Conservation (phyloP, 805 yeast genomes). For the Metschnikowia similis region DNA sequence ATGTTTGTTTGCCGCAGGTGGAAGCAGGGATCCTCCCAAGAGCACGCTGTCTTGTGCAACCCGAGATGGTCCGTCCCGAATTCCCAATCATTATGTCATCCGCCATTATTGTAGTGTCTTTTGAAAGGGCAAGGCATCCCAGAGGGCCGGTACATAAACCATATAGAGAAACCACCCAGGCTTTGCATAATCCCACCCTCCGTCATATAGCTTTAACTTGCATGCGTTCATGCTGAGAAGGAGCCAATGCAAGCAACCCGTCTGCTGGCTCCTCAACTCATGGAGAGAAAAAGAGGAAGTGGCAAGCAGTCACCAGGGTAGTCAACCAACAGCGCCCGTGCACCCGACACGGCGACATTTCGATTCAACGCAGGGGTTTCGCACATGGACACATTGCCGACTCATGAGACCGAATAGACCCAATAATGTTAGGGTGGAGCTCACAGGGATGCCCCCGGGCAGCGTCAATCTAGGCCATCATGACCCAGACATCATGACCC, state of each 20-base stretch:
- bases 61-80: too few relatives aligned
- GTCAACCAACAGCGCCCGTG: conserved; percentile 11
- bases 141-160: background rate
- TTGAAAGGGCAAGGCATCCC: background rate
- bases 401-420: conserved; percentile 53
- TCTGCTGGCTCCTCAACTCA: conserved; percentile 43
- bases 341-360: background rate
- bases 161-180: background rate
- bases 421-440: conserved; percentile 17
- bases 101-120: background rate
- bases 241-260: conserved; percentile 33
- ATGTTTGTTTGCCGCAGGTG: too few relatives aligned
- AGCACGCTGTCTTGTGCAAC: too few relatives aligned
- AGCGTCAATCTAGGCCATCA: conserved; percentile 22
- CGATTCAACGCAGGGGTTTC: background rate
- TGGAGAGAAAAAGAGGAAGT: conserved; percentile 49
- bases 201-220: too few relatives aligned
- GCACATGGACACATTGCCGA: conserved; percentile 43
- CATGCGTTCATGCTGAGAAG: background rate
- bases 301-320: conserved; percentile 52
- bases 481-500: too few relatives aligned
- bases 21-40: too few relatives aligned
- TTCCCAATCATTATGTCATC: background rate
- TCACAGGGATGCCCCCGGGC: too few relatives aligned
- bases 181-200: too few relatives aligned